A percentile compares a stretch with the other conserved stretches of the same genome.
These are phyloP conservation scores for Epichloe scottii DNA, from an alignment of 2,329 filamentous ascomycete species.

Conservation along the genomic window DNA sequence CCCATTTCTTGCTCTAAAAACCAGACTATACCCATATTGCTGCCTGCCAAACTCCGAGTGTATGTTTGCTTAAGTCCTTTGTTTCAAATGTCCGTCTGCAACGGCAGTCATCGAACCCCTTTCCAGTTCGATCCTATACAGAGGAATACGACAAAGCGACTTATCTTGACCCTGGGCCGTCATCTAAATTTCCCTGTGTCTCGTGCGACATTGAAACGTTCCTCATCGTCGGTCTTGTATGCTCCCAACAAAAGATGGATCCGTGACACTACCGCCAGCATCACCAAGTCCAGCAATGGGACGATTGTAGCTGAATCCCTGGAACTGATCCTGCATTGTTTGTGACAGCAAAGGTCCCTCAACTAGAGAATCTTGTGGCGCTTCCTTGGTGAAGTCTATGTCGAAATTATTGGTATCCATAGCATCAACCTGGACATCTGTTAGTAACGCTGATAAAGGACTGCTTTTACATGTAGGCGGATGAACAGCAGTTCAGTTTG, in stretches of 20 bases:
- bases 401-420: conserved; percentile 91
- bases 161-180: not conserved
- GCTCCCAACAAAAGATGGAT: conserved; percentile 58
- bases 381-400: conserved; percentile 78
- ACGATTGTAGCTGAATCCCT: conserved; percentile 93
- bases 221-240: conserved; percentile 35
- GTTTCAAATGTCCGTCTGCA: not conserved
- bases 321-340: conserved; percentile 92
- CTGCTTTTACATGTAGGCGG: too few relatives aligned
- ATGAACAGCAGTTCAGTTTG: too few relatives aligned
- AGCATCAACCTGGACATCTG: conserved; percentile 53
- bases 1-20: conserved; percentile 1
- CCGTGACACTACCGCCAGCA: conserved; percentile 86
- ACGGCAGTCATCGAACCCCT: not conserved
- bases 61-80: conserved; percentile 1
- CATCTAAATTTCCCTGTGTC: not conserved
- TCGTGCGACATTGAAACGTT: not conserved
- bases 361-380: conserved; percentile 82
- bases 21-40: conserved; percentile 1
- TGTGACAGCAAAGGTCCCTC: conserved; percentile 85
- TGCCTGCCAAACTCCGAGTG: conserved; percentile 11
- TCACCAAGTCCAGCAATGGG: conserved; percentile 88
- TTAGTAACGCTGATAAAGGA: not conserved
- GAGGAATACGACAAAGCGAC: not conserved
- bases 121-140: not conserved